Base-by-base conservation (phyloP, 768 basidiomycete genomes). In the Trametes villosa region DNA sequence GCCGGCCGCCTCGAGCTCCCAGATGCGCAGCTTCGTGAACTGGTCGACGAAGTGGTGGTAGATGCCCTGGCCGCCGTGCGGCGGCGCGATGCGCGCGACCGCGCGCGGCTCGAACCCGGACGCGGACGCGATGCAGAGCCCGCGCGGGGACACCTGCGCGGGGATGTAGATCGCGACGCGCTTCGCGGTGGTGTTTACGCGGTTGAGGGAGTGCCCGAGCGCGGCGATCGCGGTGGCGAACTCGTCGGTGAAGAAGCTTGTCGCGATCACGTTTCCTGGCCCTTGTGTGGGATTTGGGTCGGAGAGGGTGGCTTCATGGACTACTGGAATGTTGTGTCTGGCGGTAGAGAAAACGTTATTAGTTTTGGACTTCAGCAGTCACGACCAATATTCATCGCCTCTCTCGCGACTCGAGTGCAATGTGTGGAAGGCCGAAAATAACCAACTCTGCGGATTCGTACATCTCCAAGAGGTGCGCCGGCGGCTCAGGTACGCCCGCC, bases 1-100 rank as follows among this genome's bases (percentile, higher is more conserved):
- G 41, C 76, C 73, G 1, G 68, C 52, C 46, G 54, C 50, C 47
- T 75, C 74, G 33, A 80, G 66, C 42, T 66, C 67, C 80, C 79
- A 81, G 7, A 80, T 70, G 34, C 70, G 71, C 6, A 80, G 72
- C 57, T 79, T 80, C 11, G 80, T 78, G 72, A 77, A 80, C 53
- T 78, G 76, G 65, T 80, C 80, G 34, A 66, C 24, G 65, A 77
- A 78, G 49, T 74, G 74, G 34, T 60, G 45, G 64, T 74, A 64
- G 29, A 77, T 65, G 8, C 76, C 78, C n/a, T 65, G 56, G 47
- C 78, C 78, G 36, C 67, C 49, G 57, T 75, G 68, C 0, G 80
- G 79, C 11, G 79, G 79, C 2, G 73, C 65, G 45, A 80, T 77
- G 20, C 68, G 71, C 11, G 70, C 65, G 27, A 80, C 74, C 7